Evolutionary conservation across 2,329 filamentous ascomycete species (phyloP).

Genomic region (Lachnellula willkommii): DNA sequence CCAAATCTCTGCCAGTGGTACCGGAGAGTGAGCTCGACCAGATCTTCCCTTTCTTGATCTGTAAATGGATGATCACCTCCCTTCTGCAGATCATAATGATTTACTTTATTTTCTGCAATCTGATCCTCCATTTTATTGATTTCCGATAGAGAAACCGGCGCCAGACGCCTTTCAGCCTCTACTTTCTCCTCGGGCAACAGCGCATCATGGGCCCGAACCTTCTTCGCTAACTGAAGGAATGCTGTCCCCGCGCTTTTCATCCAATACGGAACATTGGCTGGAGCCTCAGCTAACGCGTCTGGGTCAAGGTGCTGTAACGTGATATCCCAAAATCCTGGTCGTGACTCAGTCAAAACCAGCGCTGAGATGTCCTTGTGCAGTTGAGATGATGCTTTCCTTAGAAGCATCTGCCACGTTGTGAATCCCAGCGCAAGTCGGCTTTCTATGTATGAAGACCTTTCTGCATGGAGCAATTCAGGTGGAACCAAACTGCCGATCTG

Average conservation of each 20-base stretch:
- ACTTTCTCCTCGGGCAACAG: not conserved
- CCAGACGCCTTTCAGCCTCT: not conserved
- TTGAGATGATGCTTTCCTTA: not conserved
- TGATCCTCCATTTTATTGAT: conserved; percentile 5
- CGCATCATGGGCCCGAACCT: not conserved
- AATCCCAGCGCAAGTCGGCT: not conserved
- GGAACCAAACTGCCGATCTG: too few species aligned
- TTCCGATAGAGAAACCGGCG: not conserved
- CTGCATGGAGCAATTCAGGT: too few species aligned
- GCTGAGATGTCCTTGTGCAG: too few species aligned
- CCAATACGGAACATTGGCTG: not conserved
- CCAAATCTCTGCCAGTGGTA: not conserved
- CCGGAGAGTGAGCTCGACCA: not conserved
- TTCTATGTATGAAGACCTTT: too few species aligned
- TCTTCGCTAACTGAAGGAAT: not conserved
- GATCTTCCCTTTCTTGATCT: not conserved
- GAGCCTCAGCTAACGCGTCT: not conserved
- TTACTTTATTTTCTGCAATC: not conserved
- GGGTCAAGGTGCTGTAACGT: not conserved
- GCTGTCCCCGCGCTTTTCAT: not conserved
- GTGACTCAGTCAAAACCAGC: not conserved
- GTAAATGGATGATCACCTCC: too few species aligned
- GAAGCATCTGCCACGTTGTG: not conserved
- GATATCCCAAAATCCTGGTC: not conserved
- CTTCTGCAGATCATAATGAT: not conserved